phyloP scores from a whole-genome alignment of 768 basidiomycete genomes.

The Tylopilus balloui region DNA sequence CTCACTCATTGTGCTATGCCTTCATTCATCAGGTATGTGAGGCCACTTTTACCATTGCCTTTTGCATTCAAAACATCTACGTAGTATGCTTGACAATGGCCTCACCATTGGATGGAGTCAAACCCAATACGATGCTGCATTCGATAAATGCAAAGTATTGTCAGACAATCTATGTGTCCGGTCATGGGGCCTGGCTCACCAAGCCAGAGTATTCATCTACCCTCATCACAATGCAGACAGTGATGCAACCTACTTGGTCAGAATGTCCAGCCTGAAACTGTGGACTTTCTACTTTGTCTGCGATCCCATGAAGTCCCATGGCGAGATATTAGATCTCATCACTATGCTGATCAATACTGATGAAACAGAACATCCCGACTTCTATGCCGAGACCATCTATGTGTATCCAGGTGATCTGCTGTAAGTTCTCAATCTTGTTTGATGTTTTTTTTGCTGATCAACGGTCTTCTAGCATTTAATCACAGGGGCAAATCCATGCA shows the following conservation, averaged over 20 bases:
- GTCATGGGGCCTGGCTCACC: not conserved
- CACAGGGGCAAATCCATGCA: not conserved
- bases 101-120: conserved; percentile 6
- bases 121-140: not conserved
- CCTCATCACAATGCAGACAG: not conserved
- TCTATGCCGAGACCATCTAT: not conserved
- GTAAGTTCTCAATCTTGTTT: not conserved
- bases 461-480: not conserved
- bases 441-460: not conserved
- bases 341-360: not conserved
- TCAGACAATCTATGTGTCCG: not conserved
- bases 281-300: not conserved
- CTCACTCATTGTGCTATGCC: not conserved
- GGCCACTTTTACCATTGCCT: not conserved
- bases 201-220: not conserved
- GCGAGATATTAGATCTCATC: not conserved
- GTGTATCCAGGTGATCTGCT: not conserved
- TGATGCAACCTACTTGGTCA: not conserved
- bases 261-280: not conserved
- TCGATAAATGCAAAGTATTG: not conserved
- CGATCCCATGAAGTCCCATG: not conserved
- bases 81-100: conserved; percentile 4
- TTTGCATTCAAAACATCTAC: not conserved
- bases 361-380: not conserved
- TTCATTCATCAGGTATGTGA: not conserved